These are phyloP conservation scores for Yamadazyma blattariae DNA, from an alignment of 1,139 yeast genomes.

Conservation along the genomic window DNA sequence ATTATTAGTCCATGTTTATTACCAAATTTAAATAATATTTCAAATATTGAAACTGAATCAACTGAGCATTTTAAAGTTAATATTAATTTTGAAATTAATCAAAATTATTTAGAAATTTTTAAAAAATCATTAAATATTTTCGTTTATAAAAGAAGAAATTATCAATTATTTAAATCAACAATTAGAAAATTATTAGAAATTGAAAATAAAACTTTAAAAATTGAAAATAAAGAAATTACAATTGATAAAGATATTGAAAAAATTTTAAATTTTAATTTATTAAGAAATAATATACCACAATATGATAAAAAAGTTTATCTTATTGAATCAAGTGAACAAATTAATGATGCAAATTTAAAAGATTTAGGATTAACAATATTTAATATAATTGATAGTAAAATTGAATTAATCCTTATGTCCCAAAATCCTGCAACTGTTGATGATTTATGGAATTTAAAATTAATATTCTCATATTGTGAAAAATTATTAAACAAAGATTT, in stretches of 20 bases:
- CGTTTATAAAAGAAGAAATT: slow-evolving; percentile 47
- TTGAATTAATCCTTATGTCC: slow-evolving; percentile 49
- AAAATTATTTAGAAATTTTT: slow-evolving; percentile 40
- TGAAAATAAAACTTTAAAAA: slow-evolving; percentile 29
- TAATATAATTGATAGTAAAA: slow-evolving; percentile 54
- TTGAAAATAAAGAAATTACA: slow-evolving; percentile 26
- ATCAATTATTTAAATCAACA: slow-evolving; percentile 36
- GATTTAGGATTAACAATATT: slow-evolving; percentile 34
- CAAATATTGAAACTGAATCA: slow-evolving; percentile 38
- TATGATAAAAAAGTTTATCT: slow-evolving; percentile 37
- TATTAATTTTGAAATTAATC: slow-evolving; percentile 36
- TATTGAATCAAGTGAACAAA: slow-evolving; percentile 22
- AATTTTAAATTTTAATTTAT: slow-evolving; percentile 17
- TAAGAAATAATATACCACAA: slow-evolving; percentile 23
- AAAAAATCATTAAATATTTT: slow-evolving; percentile 44
- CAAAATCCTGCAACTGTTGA: slow-evolving; percentile 43
- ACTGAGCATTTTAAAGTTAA: slow-evolving; percentile 44
- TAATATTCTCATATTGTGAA: slow-evolving; percentile 64
- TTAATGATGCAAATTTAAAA: slow-evolving; percentile 14
- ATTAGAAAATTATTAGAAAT: slow-evolving; percentile 35
- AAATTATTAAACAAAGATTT: slow-evolving; percentile 27
- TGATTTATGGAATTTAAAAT: slow-evolving; percentile 64
- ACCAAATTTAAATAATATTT: slow-evolving; percentile 56
- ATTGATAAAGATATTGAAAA: slow-evolving; percentile 23
- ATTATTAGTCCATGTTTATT: slow-evolving; percentile 63